phyloP scores from a whole-genome alignment of 305 asterid species.

The Salvia sclarea region DNA sequence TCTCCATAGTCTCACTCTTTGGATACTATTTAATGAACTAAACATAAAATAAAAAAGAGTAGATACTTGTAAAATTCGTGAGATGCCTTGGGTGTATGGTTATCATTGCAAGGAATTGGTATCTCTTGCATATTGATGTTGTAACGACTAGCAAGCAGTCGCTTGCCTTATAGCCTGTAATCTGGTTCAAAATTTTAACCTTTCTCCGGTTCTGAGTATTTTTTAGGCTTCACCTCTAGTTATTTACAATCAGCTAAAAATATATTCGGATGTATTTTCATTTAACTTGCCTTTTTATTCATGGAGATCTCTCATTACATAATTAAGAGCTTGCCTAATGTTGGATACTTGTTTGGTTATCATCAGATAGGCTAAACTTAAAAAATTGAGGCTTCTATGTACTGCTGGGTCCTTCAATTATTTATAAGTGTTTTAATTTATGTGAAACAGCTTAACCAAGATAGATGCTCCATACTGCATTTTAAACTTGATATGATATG shows the following conservation, averaged over 20 bases:
- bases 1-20: conserved; percentile 16
- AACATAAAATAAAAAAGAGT: background rate
- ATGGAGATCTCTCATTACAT: conserved; percentile 3
- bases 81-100: conserved; percentile 17
- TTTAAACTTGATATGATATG: conserved; percentile 14
- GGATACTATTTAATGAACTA: background rate
- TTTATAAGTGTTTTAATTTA: conserved; percentile 14
- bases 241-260: conserved; percentile 7
- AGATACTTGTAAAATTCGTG: conserved; percentile 11
- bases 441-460: conserved; percentile 25
- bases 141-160: conserved; percentile 28
- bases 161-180: conserved; percentile 4
- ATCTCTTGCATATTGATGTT: conserved; percentile 15
- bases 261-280: background rate
- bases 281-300: conserved; percentile 2
- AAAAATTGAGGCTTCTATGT: conserved; percentile 5
- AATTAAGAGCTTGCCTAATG: background rate
- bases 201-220: background rate
- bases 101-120: background rate
- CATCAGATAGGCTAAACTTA: background rate
- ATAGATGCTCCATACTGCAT: background rate
- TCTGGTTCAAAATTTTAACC: background rate
- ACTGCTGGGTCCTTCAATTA: background rate
- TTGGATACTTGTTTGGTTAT: conserved; percentile 17
- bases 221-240: background rate